Percentiles rank a stretch among this genome's conserved stretches.
phyloP scores from a whole-genome alignment of 305 asterid genomes.

The Fraxinus sp. region DNA sequence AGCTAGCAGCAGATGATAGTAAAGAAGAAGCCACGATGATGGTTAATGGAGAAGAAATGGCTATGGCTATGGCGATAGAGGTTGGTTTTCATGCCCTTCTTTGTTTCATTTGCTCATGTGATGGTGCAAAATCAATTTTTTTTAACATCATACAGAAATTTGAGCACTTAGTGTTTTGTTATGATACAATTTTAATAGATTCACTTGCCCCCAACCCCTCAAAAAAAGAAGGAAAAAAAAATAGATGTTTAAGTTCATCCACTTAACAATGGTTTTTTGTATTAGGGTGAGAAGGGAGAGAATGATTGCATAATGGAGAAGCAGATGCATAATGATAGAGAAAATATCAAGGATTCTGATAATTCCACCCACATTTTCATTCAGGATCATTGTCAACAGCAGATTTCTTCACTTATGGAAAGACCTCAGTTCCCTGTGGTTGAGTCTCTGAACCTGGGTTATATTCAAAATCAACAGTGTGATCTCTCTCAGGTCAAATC shows the following conservation, averaged over 20 bases:
- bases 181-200: constrained; percentile 17
- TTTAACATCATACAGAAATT: neutral
- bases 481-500: constrained; percentile 40
- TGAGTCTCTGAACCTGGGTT: constrained; percentile 36
- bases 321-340: constrained; percentile 21
- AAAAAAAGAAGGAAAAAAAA: too few species aligned
- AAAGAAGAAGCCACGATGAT: constrained; percentile 34
- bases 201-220: neutral
- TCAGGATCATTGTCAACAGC: constrained; percentile 34
- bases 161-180: neutral
- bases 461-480: constrained; percentile 38
- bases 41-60: constrained; percentile 33
- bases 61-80: constrained; percentile 35
- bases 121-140: neutral
- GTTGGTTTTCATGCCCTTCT: constrained; percentile 32
- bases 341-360: constrained; percentile 29
- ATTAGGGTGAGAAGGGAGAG: constrained; percentile 47
- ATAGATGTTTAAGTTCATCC: neutral
- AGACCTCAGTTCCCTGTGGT: constrained; percentile 33
- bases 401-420: constrained; percentile 35
- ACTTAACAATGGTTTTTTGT: constrained; percentile 20
- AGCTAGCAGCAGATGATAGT: constrained; percentile 35
- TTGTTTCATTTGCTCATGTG: constrained; percentile 5
- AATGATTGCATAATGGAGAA: constrained; percentile 32
- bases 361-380: constrained; percentile 33